Percentiles rank a stretch among this genome's conserved stretches.
Conservation (phyloP, 148 eudicot genomes). For the Amaranthus palmeri region DNA sequence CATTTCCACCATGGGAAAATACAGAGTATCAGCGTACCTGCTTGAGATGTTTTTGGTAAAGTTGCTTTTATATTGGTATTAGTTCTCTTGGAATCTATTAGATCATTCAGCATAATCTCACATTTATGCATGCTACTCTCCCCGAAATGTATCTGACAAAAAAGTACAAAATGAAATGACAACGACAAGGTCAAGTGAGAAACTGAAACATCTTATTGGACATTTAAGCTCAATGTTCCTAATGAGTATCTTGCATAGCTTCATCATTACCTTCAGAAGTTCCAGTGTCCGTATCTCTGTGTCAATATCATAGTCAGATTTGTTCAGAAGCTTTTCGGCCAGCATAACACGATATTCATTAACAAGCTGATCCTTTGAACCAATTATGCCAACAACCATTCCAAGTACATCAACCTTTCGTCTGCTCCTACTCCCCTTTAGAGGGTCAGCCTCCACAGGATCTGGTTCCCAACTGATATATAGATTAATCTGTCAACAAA, state of each 20-base stretch:
- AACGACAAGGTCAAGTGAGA: conserved; percentile 15
- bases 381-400: conserved; percentile 94
- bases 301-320: conserved; percentile 93
- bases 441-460: conserved; percentile 93
- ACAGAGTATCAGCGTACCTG: conserved; percentile 38
- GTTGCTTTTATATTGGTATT: conserved; percentile 90
- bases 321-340: conserved; percentile 95
- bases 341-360: conserved; percentile 96
- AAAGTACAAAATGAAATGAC: conserved; percentile 4
- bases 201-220: conserved; percentile 4
- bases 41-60: conserved; percentile 48
- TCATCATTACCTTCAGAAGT: conserved; percentile 69
- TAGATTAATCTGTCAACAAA: conserved; percentile 3
- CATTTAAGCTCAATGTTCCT: not conserved
- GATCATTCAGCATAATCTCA: conserved; percentile 98
- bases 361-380: conserved; percentile 95
- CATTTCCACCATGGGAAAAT: not conserved
- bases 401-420: conserved; percentile 94
- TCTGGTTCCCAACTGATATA: conserved; percentile 94
- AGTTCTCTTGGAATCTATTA: conserved; percentile 88
- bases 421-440: conserved; percentile 58
- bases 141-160: conserved; percentile 89
- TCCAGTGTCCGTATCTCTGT: conserved; percentile 89
- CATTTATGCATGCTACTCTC: conserved; percentile 99
- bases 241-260: conserved; percentile 10